Evolutionary conservation across 345 rosid genomes (phyloP), one percentile per base, ranked within the genome.

Genomic region (Diplotaxis tenuifolia): DNA sequence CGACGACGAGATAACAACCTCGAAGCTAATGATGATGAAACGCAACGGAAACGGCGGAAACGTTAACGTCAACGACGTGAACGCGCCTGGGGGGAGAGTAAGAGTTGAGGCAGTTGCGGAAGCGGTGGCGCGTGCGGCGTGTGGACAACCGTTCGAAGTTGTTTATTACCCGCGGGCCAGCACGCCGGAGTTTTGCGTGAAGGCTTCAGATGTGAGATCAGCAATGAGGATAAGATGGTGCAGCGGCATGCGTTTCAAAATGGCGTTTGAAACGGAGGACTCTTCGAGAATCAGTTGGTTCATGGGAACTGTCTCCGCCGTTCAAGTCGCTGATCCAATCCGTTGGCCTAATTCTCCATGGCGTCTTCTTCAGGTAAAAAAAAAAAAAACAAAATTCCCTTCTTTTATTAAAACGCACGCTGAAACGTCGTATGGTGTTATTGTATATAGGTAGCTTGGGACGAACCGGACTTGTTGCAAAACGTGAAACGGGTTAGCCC

Each of bases 211-310:
- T 2, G 92, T 88, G 29, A 82, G 74, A 82, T 74, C 85, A 6
- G 96, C 96, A 18, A 86, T 88, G 91, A 85, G 85, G 78, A 81
- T 84, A 32, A 87, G 82, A 65, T 95, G 99, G 99, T 85, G 86
- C 72, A 75, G 86, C 8, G 97, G 99, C 12, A 92, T 92, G 91
- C 86, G 97, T 83, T 95, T 95, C 78, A 95, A 95, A 85, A 95
- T 95, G 99, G 82, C 98, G 56, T 94, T 94, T 29, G 97, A 94
- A 73, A 91, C 97, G 0, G 96, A 94, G 77, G 98, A 95, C 60
- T 92, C 93, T 5, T 92, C 96, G 0, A 76, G 99, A 73, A 88
- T 92, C 76, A 95, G 96, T 75, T 95, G 99, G 96, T 95, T 92
- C 56, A 84, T 88, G 96, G 99, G 99, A n/a, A 95, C 93, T 7